phyloP scores from a whole-genome alignment of 352 stramenopile genomes.

The Phytophthora fragariaefolia region DNA sequence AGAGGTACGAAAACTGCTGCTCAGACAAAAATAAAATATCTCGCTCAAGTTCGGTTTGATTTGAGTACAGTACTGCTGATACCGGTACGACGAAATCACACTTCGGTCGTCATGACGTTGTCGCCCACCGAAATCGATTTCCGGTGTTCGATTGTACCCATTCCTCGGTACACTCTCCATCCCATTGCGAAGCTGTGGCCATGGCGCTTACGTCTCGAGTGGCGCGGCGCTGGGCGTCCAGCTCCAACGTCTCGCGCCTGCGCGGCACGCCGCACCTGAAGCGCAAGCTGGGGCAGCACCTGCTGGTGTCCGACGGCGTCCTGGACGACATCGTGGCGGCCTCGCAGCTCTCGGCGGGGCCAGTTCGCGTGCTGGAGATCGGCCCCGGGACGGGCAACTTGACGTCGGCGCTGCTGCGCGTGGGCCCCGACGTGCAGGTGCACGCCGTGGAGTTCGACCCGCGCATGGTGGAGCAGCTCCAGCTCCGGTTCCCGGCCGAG shows the following conservation, averaged over 20 bases:
- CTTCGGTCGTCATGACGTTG: too few species aligned
- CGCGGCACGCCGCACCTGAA: conserved; percentile 75
- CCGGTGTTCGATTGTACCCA: too few species aligned
- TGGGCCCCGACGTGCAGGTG: conserved; percentile 55
- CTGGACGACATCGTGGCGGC: conserved; percentile 71
- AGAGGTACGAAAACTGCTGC: too few species aligned
- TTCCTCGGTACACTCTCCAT: too few species aligned
- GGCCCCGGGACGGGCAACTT: conserved; percentile 87
- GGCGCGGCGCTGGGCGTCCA: conserved; percentile 24
- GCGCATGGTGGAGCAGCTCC: conserved; percentile 76
- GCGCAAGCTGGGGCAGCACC: conserved; percentile 84
- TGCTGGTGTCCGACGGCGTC: conserved; percentile 72
- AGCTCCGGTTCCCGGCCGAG: conserved; percentile 58
- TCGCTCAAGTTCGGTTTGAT: too few species aligned
- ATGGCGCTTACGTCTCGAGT: conserved; percentile 12
- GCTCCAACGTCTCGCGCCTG: conserved; percentile 52
- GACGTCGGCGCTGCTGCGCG: conserved; percentile 73
- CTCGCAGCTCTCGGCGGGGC: conserved; percentile 49
- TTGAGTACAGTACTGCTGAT: too few species aligned
- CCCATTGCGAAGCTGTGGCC: conserved; percentile 6
- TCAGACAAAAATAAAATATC: too few species aligned
- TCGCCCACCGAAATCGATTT: conserved; percentile 12
- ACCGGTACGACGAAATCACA: too few species aligned
- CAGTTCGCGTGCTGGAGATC: conserved; percentile 80
- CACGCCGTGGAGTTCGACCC: conserved; percentile 79